Percentiles rank a stretch among this genome's conserved stretches.
These are phyloP conservation scores for Wallacemonas sp. DNA, from an alignment of 208 protist species.

Conservation along the genomic window DNA sequence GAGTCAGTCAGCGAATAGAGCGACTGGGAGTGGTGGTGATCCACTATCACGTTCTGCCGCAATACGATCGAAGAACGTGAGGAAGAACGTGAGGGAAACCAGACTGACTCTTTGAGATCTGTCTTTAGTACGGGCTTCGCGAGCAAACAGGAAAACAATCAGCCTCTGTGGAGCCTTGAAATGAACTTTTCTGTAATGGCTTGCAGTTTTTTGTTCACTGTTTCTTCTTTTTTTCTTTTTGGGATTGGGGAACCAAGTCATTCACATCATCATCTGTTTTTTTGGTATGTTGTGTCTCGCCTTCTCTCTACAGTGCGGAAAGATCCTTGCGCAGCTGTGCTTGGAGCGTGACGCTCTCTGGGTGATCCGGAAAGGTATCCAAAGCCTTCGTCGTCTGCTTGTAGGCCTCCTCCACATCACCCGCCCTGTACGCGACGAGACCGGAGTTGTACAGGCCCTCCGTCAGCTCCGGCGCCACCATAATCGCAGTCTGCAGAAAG, in stretches of 20 bases:
- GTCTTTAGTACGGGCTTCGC: background rate
- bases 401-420: conserved; percentile 85
- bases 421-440: conserved; percentile 65
- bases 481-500: conserved; percentile 75
- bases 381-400: conserved; percentile 58
- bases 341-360: conserved; percentile 71
- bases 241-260: background rate
- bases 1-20: too few species aligned
- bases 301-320: conserved; percentile 40
- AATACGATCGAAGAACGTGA: too few species aligned
- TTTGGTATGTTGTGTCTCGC: background rate
- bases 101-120: too few species aligned
- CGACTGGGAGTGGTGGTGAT: too few species aligned
- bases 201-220: background rate
- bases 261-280: too few species aligned
- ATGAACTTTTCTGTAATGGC: background rate
- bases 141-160: too few species aligned
- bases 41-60: too few species aligned
- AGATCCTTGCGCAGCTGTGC: conserved; percentile 61
- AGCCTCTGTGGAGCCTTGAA: too few species aligned
- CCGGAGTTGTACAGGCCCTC: conserved; percentile 95
- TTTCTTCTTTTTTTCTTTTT: conserved; percentile 19
- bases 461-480: conserved; percentile 67
- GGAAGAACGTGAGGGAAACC: too few species aligned
- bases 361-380: conserved; percentile 82